Conservation (phyloP, 176 grass and related monocot genomes). For the Pontederia paniculata region DNA sequence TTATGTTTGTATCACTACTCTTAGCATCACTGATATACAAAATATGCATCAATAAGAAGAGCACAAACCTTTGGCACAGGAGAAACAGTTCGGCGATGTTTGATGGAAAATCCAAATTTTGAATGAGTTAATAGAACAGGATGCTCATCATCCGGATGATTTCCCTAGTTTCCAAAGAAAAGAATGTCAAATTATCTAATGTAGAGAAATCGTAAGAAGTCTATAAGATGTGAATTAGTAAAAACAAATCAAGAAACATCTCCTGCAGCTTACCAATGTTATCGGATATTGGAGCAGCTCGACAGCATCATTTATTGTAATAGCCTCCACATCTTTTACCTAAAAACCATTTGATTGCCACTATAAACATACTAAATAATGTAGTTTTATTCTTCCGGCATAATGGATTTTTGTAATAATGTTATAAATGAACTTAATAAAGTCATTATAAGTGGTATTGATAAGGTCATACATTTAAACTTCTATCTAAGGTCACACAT, state of each 20-base stretch:
- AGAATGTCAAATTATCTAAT: slow-evolving; percentile 5
- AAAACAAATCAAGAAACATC: slow-evolving; percentile 2
- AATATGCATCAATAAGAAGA: slow-evolving; percentile 1
- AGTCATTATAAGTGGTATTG: too few relatives aligned
- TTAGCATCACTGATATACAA: slow-evolving; percentile 26
- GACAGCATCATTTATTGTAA: slow-evolving; percentile 73
- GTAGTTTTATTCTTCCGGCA: too few relatives aligned
- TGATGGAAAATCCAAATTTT: slow-evolving; percentile 61
- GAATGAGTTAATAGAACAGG: slow-evolving; percentile 65
- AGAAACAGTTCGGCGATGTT: slow-evolving; percentile 48
- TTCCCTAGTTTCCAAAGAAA: slow-evolving; percentile 42
- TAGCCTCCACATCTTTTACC: slow-evolving; percentile 44
- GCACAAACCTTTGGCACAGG: slow-evolving; percentile 60
- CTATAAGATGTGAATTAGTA: background rate
- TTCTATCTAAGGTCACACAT: too few relatives aligned
- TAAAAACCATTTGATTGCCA: slow-evolving; percentile 18
- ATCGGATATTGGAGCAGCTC: slow-evolving; percentile 82
- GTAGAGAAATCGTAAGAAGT: background rate
- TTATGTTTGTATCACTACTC: background rate
- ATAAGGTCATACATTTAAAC: too few relatives aligned
- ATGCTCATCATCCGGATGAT: slow-evolving; percentile 57
- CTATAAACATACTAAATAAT: too few relatives aligned
- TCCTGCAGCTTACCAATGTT: slow-evolving; percentile 37
- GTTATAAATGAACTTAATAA: too few relatives aligned
- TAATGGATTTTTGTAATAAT: too few relatives aligned